phyloP scores from a whole-genome alignment of 176 grass and related monocot genomes.

The bread wheat (Triticum aestivum) region DNA sequence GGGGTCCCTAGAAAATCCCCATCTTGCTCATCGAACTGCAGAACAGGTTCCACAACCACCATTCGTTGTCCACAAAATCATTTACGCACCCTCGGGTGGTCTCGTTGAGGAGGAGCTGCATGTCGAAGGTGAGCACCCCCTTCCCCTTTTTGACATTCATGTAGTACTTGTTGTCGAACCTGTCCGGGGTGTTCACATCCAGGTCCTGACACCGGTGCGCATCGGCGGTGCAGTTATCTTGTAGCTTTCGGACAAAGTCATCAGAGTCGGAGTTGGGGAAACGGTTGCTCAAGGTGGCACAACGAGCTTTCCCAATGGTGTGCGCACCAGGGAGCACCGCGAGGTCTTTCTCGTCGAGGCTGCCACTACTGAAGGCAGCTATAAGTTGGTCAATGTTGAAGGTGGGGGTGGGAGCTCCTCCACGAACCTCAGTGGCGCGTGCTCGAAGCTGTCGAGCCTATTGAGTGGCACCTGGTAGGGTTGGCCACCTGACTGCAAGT shows the following conservation, averaged over 20 bases:
- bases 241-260: not conserved
- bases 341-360: not conserved
- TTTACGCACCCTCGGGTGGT: not conserved
- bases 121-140: constrained; percentile 33
- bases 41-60: constrained; percentile 34
- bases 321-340: too few species aligned
- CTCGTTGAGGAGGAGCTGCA: not conserved
- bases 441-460: too few species aligned
- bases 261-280: not conserved
- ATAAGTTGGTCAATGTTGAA: too few species aligned
- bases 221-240: not conserved
- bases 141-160: not conserved
- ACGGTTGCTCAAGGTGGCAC: not conserved
- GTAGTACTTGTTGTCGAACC: constrained; percentile 42
- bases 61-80: not conserved
- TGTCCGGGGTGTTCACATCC: not conserved
- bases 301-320: not conserved
- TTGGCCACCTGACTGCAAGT: too few species aligned
- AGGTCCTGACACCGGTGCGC: not conserved
- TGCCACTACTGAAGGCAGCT: not conserved
- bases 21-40: constrained; percentile 22
- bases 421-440: too few species aligned
- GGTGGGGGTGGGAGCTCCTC: too few species aligned
- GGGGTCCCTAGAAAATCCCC: not conserved
- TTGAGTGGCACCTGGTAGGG: too few species aligned